phyloP scores from a whole-genome alignment of 768 basidiomycete genomes.

The Termitomyces sp. region DNA sequence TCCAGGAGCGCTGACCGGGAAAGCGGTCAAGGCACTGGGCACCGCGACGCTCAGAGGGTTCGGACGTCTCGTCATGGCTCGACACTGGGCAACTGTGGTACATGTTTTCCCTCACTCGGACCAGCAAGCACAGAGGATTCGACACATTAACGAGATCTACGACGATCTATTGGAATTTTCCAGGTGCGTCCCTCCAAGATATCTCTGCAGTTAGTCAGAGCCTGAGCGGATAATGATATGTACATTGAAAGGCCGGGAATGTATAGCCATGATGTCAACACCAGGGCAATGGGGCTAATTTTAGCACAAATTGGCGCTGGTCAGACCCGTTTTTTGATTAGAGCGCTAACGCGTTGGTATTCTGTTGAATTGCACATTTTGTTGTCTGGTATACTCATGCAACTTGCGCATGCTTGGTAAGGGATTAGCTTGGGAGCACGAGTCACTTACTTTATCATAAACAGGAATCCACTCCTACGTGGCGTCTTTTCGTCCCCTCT shows the following conservation, averaged over 20 bases:
- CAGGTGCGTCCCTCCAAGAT: conserved; percentile 4
- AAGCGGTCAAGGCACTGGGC: conserved; percentile 50
- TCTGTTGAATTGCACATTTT: conserved; percentile 11
- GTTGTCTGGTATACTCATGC: conserved; percentile 6
- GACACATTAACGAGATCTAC: conserved; percentile 13
- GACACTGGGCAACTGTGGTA: conserved; percentile 13
- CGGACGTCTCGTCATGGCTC: conserved; percentile 21
- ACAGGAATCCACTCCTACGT: conserved; percentile 12
- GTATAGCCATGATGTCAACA: conserved; percentile 8
- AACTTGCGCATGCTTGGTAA: conserved; percentile 11
- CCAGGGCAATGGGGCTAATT: conserved; percentile 6
- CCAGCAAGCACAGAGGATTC: conserved; percentile 11
- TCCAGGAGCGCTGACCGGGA: conserved; percentile 33
- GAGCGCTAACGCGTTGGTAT: conserved; percentile 11
- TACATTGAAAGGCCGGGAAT: conserved; percentile 7
- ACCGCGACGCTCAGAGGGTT: conserved; percentile 44
- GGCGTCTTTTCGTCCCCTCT: conserved; percentile 12
- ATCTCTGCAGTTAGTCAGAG: not conserved
- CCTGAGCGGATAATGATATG: not conserved
- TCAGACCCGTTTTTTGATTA: conserved; percentile 9
- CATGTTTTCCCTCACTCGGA: conserved; percentile 18
- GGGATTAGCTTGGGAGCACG: not conserved
- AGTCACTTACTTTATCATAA: not conserved
- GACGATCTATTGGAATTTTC: conserved; percentile 19
- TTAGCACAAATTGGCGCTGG: conserved; percentile 12